Conservation (phyloP, 2,329 filamentous ascomycete species). For the Fusarium devonianum region DNA sequence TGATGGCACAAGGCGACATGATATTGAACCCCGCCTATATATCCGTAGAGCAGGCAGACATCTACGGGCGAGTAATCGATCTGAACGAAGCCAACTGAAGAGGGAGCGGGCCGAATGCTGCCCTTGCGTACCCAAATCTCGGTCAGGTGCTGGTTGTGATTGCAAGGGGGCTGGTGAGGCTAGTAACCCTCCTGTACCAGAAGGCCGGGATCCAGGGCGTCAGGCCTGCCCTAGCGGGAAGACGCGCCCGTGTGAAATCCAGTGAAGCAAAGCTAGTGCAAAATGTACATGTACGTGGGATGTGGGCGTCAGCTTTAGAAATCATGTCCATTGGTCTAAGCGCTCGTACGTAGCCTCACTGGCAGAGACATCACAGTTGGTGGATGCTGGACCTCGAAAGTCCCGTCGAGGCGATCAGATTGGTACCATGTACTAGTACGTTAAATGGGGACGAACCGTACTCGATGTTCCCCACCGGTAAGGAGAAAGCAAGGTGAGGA, state of each 20-base stretch:
- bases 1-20: too few species aligned
- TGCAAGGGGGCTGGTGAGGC: slow-evolving; percentile 11
- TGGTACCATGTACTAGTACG: slow-evolving; percentile 9
- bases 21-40: too few species aligned
- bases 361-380: too few species aligned
- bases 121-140: slow-evolving; percentile 6
- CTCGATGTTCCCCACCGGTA: slow-evolving; percentile 19
- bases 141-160: slow-evolving; percentile 8
- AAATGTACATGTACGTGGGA: background rate
- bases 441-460: slow-evolving; percentile 7
- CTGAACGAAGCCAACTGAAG: slow-evolving; percentile 12
- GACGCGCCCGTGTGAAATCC: too few species aligned
- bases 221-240: slow-evolving; percentile 5
- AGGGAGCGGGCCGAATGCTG: slow-evolving; percentile 5
- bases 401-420: too few species aligned
- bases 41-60: too few species aligned
- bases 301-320: too few species aligned
- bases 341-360: too few species aligned
- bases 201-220: slow-evolving; percentile 28
- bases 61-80: too few species aligned
- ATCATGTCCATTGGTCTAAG: too few species aligned
- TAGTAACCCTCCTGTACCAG: slow-evolving; percentile 25
- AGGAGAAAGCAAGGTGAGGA: slow-evolving; percentile 28
- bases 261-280: too few species aligned
- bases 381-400: too few species aligned